phyloP scores from a whole-genome alignment of 2,329 filamentous ascomycete species.

The Neonectria ditissima region DNA sequence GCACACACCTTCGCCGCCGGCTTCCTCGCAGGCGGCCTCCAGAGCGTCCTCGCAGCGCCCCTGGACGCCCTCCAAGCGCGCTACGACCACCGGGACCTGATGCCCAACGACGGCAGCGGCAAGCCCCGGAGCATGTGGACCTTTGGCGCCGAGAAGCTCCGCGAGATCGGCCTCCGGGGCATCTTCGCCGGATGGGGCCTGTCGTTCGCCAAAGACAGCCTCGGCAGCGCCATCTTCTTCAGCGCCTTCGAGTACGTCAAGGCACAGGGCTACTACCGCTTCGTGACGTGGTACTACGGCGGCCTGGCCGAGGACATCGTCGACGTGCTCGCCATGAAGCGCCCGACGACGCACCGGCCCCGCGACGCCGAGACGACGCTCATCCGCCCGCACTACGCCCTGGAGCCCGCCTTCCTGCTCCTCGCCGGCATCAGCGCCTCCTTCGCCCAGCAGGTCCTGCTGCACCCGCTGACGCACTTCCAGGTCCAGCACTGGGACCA shows the following conservation, averaged over 20 bases:
- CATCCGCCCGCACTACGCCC: constrained; percentile 79
- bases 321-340: constrained; percentile 60
- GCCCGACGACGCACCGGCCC: constrained; percentile 49
- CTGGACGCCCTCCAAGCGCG: constrained; percentile 81
- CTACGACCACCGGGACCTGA: constrained; percentile 70
- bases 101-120: constrained; percentile 54
- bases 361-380: constrained; percentile 54
- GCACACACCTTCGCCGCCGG: constrained; percentile 76
- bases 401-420: constrained; percentile 79
- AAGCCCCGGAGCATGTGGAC: constrained; percentile 76
- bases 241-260: constrained; percentile 81
- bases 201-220: constrained; percentile 75
- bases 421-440: constrained; percentile 77
- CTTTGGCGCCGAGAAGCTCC: constrained; percentile 72
- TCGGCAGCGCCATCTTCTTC: constrained; percentile 80
- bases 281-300: constrained; percentile 78
- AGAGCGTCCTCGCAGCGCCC: constrained; percentile 79
- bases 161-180: constrained; percentile 78
- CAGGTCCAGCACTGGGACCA: constrained; percentile 80
- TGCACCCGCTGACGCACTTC: constrained; percentile 78
- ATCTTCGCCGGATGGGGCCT: constrained; percentile 81
- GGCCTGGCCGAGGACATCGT: constrained; percentile 65
- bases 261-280: constrained; percentile 76
- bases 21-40: constrained; percentile 74
- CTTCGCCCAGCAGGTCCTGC: constrained; percentile 73